A percentile compares a stretch with the other conserved stretches of the same genome.
phyloP scores from a whole-genome alignment of 306 rosid genomes.

The Sicyos baderoa region DNA sequence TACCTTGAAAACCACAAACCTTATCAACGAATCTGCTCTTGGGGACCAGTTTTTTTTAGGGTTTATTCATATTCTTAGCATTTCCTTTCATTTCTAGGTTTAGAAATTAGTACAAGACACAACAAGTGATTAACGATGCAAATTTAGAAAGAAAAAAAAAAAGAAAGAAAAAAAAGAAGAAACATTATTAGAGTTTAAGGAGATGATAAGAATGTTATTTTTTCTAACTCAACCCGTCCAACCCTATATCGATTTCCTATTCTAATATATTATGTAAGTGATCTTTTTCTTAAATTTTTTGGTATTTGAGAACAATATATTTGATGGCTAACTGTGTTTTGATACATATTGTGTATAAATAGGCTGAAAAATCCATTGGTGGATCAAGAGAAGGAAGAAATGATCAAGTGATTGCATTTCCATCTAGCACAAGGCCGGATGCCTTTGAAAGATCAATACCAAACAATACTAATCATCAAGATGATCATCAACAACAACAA shows the following conservation, averaged over 20 bases:
- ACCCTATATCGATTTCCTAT: no score
- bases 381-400: background rate
- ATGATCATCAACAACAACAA: background rate
- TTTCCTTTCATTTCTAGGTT: no score
- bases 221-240: no score
- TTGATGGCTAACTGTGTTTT: background rate
- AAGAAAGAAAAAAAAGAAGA: no score
- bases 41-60: no score
- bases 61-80: no score
- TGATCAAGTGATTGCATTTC: background rate
- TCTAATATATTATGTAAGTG: background rate
- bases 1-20: no score
- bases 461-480: background rate
- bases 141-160: background rate
- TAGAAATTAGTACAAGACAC: background rate
- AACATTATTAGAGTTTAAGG: no score
- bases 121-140: no score
- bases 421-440: slow-evolving; percentile 1
- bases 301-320: background rate
- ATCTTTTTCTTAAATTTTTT: background rate
- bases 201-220: no score
- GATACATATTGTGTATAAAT: background rate
- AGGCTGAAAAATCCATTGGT: background rate
- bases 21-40: no score
- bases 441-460: background rate